phyloP scores from a whole-genome alignment of 495 filamentous ascomycete genomes.

The Penicillium cinerascens region DNA sequence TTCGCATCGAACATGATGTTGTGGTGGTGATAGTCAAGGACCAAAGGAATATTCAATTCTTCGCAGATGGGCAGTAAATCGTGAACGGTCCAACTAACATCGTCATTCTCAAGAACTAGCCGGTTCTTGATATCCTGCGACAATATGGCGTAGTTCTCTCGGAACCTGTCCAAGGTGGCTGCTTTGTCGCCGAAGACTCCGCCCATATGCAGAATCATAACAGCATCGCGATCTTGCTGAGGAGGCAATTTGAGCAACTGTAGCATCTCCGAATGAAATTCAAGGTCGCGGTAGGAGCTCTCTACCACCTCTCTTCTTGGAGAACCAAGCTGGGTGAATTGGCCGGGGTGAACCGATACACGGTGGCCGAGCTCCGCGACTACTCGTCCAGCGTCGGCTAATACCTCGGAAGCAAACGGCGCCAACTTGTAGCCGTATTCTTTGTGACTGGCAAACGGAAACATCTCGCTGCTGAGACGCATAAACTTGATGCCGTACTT shows the following conservation, averaged over 20 bases:
- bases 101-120: conserved; percentile 91
- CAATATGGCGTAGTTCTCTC: conserved; percentile 66
- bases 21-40: conserved; percentile 93
- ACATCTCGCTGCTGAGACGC: conserved; percentile 92
- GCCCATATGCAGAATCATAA: conserved; percentile 95
- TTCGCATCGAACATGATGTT: conserved; percentile 81
- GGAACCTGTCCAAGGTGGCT: conserved; percentile 77
- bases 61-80: conserved; percentile 89
- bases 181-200: conserved; percentile 86
- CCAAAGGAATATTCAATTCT: conserved; percentile 87
- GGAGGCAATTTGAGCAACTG: conserved; percentile 71
- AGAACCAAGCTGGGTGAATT: conserved; percentile 88
- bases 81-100: conserved; percentile 86
- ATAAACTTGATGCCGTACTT: conserved; percentile 90
- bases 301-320: conserved; percentile 71
- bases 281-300: conserved; percentile 74
- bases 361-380: conserved; percentile 80
- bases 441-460: conserved; percentile 86
- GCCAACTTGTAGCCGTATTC: conserved; percentile 86
- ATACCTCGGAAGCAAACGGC: conserved; percentile 76
- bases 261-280: conserved; percentile 86
- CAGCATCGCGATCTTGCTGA: conserved; percentile 80
- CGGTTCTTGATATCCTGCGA: conserved; percentile 70
- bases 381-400: conserved; percentile 73
- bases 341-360: conserved; percentile 87